These are phyloP conservation scores for Globisporangium viniferum DNA, from an alignment of 352 stramenopile genomes.

Conservation along the genomic window DNA sequence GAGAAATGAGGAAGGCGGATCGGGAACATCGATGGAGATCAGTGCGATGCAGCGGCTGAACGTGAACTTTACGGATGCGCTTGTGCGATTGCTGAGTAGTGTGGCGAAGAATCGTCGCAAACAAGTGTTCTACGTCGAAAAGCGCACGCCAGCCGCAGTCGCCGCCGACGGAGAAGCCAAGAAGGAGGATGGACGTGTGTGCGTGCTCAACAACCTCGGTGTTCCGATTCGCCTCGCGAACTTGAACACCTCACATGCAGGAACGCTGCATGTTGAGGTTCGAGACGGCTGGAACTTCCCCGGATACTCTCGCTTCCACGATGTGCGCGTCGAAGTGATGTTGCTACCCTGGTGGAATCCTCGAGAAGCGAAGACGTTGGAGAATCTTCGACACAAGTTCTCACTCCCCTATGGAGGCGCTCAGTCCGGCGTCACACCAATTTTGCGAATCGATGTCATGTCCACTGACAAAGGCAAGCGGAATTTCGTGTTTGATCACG, in stretches of 20 bases:
- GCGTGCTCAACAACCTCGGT: slow-evolving; percentile 86
- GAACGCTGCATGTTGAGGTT: slow-evolving; percentile 77
- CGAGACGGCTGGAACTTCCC: slow-evolving; percentile 85
- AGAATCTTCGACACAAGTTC: slow-evolving; percentile 81
- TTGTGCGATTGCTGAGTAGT: slow-evolving; percentile 76
- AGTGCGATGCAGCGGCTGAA: slow-evolving; percentile 84
- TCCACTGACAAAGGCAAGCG: slow-evolving; percentile 66
- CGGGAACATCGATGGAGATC: slow-evolving; percentile 69
- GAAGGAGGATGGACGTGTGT: slow-evolving; percentile 82
- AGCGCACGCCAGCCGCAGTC: slow-evolving; percentile 69
- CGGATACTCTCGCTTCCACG: slow-evolving; percentile 80
- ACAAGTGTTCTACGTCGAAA: slow-evolving; percentile 72
- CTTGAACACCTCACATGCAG: slow-evolving; percentile 81
- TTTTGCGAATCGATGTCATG: slow-evolving; percentile 74
- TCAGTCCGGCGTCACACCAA: slow-evolving; percentile 84
- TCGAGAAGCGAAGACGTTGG: slow-evolving; percentile 61
- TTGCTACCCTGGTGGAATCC: slow-evolving; percentile 86
- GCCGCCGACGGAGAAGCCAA: slow-evolving; percentile 78
- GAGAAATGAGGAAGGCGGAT: slow-evolving; percentile 44
- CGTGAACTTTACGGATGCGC: slow-evolving; percentile 82
- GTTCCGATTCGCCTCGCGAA: slow-evolving; percentile 87
- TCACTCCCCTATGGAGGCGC: slow-evolving; percentile 77
- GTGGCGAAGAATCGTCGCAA: slow-evolving; percentile 75
- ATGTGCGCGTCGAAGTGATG: slow-evolving; percentile 80
- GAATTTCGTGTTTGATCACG: slow-evolving; percentile 84